phyloP scores from a whole-genome alignment of 768 basidiomycete genomes.

The Rhodotorula graminis region DNA sequence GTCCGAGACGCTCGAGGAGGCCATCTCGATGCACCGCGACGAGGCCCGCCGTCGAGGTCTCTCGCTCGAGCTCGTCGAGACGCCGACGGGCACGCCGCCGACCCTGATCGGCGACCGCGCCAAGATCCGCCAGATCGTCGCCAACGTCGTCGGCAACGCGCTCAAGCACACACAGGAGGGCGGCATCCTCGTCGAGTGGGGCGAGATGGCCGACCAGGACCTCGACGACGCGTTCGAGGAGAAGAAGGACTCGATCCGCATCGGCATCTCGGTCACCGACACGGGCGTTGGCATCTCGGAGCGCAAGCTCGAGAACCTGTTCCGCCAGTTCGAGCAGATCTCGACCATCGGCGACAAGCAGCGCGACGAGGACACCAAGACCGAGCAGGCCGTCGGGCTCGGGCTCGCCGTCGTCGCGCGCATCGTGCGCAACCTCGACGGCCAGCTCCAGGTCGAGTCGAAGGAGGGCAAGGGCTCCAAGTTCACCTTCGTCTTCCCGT shows the following conservation, averaged over 20 bases:
- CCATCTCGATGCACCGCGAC: slow-evolving; percentile 59
- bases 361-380: slow-evolving; percentile 49
- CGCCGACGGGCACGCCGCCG: slow-evolving; percentile 55
- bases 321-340: slow-evolving; percentile 51
- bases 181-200: slow-evolving; percentile 60
- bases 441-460: slow-evolving; percentile 73
- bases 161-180: slow-evolving; percentile 68
- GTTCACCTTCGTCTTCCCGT: slow-evolving; percentile 68
- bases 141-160: slow-evolving; percentile 72
- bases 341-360: slow-evolving; percentile 46
- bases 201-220: slow-evolving; percentile 60
- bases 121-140: slow-evolving; percentile 67
- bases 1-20: slow-evolving; percentile 58
- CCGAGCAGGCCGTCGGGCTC: slow-evolving; percentile 52
- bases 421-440: slow-evolving; percentile 71
- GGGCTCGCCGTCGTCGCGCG: slow-evolving; percentile 75
- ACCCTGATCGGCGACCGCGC: slow-evolving; percentile 62
- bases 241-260: slow-evolving; percentile 36
- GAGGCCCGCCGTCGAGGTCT: slow-evolving; percentile 64
- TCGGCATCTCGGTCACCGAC: slow-evolving; percentile 50
- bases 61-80: slow-evolving; percentile 55
- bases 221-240: slow-evolving; percentile 19
- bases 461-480: slow-evolving; percentile 61
- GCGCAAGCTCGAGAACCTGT: slow-evolving; percentile 66
- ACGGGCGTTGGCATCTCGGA: slow-evolving; percentile 67